These are phyloP conservation scores for Pyricularia sp. DNA, from an alignment of 2,329 filamentous ascomycete genomes.

Conservation along the genomic window DNA sequence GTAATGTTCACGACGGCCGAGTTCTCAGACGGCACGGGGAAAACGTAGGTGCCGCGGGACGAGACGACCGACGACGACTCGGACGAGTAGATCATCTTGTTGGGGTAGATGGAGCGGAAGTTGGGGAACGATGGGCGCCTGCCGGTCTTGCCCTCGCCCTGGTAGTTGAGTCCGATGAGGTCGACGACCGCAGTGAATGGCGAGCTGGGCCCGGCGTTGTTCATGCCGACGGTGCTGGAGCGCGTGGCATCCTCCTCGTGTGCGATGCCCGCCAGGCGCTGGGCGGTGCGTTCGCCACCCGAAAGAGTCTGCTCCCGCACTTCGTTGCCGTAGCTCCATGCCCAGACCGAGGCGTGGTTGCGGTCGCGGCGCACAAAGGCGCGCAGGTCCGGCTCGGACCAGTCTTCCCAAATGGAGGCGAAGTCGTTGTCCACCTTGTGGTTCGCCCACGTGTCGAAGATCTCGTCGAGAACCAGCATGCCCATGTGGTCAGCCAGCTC, in stretches of 20 bases:
- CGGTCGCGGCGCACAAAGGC: slow-evolving; percentile 42
- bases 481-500: slow-evolving; percentile 39
- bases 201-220: slow-evolving; percentile 29
- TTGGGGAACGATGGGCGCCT: slow-evolving; percentile 23
- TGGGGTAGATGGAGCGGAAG: slow-evolving; percentile 34
- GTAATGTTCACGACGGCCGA: slow-evolving; percentile 20
- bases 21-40: slow-evolving; percentile 33
- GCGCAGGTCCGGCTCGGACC: slow-evolving; percentile 43
- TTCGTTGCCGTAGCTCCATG: slow-evolving; percentile 47
- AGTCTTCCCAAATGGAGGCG: slow-evolving; percentile 40
- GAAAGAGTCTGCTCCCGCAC: slow-evolving; percentile 34
- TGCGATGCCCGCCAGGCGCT: slow-evolving; percentile 29
- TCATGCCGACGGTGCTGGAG: slow-evolving; percentile 34
- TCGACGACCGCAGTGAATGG: slow-evolving; percentile 32
- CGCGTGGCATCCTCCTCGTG: slow-evolving; percentile 37
- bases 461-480: slow-evolving; percentile 42
- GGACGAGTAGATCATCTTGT: slow-evolving; percentile 34
- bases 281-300: slow-evolving; percentile 20
- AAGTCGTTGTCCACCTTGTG: slow-evolving; percentile 38
- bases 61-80: slow-evolving; percentile 36
- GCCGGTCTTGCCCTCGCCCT: slow-evolving; percentile 35
- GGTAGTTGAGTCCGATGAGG: slow-evolving; percentile 44
- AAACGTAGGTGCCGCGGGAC: slow-evolving; percentile 41
- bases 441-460: slow-evolving; percentile 42
- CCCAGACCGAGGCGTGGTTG: slow-evolving; percentile 42